A percentile compares a stretch with the other conserved stretches of the same genome.
phyloP scores from a whole-genome alignment of 2,329 filamentous ascomycete species.

The Neurospora sp. region DNA sequence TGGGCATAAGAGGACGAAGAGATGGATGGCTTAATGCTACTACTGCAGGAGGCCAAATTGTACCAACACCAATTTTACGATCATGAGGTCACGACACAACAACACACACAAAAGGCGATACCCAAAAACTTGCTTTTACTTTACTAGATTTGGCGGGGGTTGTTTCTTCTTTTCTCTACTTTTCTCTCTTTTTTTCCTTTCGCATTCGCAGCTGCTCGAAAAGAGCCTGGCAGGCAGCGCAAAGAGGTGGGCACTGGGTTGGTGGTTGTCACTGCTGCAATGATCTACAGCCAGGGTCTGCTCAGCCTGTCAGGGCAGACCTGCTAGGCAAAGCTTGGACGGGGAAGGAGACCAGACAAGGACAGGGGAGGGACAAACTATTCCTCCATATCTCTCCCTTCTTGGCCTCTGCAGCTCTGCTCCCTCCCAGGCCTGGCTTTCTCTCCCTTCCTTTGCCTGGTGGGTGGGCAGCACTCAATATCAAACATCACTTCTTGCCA shows the following conservation, averaged over 20 bases:
- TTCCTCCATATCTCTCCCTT: neutral
- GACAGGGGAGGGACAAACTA: neutral
- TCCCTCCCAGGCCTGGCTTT: neutral
- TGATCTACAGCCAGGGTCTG: neutral
- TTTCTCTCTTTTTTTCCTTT: neutral
- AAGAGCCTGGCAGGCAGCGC: neutral
- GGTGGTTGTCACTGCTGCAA: neutral
- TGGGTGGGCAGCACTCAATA: neutral
- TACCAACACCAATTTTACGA: neutral
- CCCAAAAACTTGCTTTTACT: neutral
- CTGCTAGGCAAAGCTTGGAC: neutral
- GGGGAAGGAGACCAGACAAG: neutral
- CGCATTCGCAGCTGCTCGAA: neutral
- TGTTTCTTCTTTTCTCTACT: neutral
- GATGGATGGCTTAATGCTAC: neutral
- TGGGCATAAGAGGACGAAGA: neutral
- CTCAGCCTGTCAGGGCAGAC: neutral
- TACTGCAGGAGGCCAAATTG: neutral
- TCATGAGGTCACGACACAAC: neutral
- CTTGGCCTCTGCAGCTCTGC: neutral
- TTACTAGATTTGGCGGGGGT: neutral
- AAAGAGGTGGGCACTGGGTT: neutral
- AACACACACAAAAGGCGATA: neutral
- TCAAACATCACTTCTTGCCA: neutral
- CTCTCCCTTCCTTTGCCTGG: neutral